Evolutionary conservation across 768 basidiomycete genomes (phyloP).

Genomic region (Artomyces pyxidatus): DNA sequence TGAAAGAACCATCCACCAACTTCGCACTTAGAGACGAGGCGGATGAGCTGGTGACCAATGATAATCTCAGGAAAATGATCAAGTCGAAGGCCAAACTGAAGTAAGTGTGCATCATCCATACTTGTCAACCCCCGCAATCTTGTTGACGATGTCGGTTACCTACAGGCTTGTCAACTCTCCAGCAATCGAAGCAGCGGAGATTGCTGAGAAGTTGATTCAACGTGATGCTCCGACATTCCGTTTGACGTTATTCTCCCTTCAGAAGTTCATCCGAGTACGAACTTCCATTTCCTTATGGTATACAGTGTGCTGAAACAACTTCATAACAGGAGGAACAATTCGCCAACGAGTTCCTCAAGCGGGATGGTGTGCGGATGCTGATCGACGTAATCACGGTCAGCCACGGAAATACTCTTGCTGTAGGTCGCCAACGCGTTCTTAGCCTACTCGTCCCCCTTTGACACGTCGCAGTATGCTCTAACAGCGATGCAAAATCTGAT

Average conservation of each 20-base stretch:
- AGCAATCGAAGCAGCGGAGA: constrained; percentile 69
- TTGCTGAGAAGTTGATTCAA: constrained; percentile 56
- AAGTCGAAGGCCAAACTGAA: constrained; percentile 70
- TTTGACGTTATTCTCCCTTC: constrained; percentile 67
- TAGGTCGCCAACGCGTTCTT: constrained; percentile 26
- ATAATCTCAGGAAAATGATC: constrained; percentile 78
- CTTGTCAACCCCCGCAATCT: background rate
- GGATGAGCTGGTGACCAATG: constrained; percentile 79
- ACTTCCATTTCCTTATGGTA: constrained; percentile 3
- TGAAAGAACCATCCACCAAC: constrained; percentile 61
- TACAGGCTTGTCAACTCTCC: constrained; percentile 73
- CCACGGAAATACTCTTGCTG: constrained; percentile 82
- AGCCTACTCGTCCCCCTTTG: background rate
- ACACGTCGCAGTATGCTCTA: constrained; percentile 59
- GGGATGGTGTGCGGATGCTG: constrained; percentile 64
- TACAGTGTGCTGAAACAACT: no score
- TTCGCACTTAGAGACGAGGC: constrained; percentile 78
- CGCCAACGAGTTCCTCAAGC: constrained; percentile 64
- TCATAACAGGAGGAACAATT: constrained; percentile 86
- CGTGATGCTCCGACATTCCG: constrained; percentile 54
- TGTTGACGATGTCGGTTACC: background rate
- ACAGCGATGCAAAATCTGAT: constrained; percentile 82
- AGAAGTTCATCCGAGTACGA: constrained; percentile 68
- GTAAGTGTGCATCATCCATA: constrained; percentile 34
- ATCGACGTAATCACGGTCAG: constrained; percentile 57